phyloP scores from a whole-genome alignment of 2,329 filamentous ascomycete genomes.

The Trematosphaeria pertusa region DNA sequence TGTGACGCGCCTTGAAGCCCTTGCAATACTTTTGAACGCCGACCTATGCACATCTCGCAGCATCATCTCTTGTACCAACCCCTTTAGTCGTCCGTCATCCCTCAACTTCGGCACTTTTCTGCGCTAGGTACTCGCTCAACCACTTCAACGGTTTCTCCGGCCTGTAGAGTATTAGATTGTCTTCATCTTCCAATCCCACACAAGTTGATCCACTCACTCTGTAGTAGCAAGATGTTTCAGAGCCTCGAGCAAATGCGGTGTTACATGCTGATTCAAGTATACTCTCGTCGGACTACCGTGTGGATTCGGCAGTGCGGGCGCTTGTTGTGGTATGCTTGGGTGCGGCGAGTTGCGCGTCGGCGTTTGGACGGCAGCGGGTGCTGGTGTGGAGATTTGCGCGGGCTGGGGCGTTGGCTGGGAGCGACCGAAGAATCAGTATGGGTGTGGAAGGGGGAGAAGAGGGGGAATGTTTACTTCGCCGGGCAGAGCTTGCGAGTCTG shows the following conservation, averaged over 20 bases:
- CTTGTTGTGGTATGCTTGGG: conserved; percentile 32
- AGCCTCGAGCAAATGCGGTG: conserved; percentile 58
- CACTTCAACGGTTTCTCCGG: conserved; percentile 60
- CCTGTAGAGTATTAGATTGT: conserved; percentile 17
- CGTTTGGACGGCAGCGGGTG: conserved; percentile 23
- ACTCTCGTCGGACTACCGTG: conserved; percentile 58
- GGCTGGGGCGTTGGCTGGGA: conserved; percentile 18
- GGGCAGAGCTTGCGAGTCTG: conserved; percentile 21
- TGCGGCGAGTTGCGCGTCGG: conserved; percentile 47
- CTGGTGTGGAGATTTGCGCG: conserved; percentile 17
- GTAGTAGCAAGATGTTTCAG: conserved; percentile 60
- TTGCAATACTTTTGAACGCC: conserved; percentile 13
- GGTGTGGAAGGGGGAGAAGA: conserved; percentile 4
- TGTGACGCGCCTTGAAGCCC: conserved; percentile 2
- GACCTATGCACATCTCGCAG: conserved; percentile 5
- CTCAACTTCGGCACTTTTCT: conserved; percentile 58
- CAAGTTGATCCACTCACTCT: conserved; percentile 40
- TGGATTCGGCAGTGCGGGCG: conserved; percentile 47
- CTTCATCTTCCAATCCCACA: not conserved
- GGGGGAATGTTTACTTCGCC: conserved; percentile 15
- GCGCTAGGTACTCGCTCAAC: conserved; percentile 56
- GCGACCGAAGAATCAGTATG: conserved; percentile 7
- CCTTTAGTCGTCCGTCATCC: too few species aligned
- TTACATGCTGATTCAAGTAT: conserved; percentile 58
- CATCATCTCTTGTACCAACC: not conserved